These are phyloP conservation scores for Eucalyptus leucophloia DNA, from an alignment of 345 rosid species.

Conservation along the genomic window DNA sequence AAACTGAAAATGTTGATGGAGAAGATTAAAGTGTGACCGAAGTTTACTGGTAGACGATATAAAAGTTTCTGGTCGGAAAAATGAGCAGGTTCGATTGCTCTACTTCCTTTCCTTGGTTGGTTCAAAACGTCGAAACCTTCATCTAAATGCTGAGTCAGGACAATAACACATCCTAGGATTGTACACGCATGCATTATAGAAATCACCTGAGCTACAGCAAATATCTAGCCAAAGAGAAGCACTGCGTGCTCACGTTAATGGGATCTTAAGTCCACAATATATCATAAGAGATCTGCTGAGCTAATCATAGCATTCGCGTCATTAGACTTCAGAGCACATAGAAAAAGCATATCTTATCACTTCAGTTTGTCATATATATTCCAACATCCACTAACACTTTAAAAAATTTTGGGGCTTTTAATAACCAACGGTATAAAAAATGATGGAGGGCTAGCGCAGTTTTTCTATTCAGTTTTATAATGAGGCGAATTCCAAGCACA, in stretches of 20 bases:
- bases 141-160: too few species aligned
- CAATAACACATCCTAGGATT: too few species aligned
- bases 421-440: neutral
- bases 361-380: neutral
- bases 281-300: neutral
- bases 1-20: too few species aligned
- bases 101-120: too few species aligned
- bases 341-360: neutral
- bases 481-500: neutral
- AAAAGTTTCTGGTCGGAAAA: too few species aligned
- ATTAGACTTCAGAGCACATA: neutral
- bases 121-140: too few species aligned
- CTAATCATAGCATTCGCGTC: neutral
- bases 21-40: too few species aligned
- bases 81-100: too few species aligned
- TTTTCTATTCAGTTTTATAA: neutral
- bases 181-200: too few species aligned
- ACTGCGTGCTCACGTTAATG: neutral
- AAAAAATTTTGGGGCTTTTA: neutral
- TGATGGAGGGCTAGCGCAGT: neutral
- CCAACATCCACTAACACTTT: neutral
- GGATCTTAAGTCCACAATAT: neutral
- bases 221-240: neutral
- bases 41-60: too few species aligned
- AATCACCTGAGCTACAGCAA: too few species aligned